phyloP scores from a whole-genome alignment of 805 yeast genomes.

The Candida xyloterini region DNA sequence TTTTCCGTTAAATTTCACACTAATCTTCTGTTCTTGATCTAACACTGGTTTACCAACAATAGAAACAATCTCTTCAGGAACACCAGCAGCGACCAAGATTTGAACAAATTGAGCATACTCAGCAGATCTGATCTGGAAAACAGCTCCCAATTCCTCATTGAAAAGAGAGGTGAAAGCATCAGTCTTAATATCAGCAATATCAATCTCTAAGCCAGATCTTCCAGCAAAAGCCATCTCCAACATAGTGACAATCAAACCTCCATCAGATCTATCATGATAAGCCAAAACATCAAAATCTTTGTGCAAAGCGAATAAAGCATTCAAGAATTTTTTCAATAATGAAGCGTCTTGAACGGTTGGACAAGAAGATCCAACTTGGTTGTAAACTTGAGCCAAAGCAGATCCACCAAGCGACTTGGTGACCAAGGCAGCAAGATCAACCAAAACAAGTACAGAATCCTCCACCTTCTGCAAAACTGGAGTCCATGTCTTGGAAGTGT shows the following conservation, averaged over 20 bases:
- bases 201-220: constrained; percentile 73
- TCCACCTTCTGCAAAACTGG: constrained; percentile 61
- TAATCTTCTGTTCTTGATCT: constrained; percentile 43
- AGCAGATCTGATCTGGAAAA: constrained; percentile 71
- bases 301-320: constrained; percentile 71
- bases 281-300: constrained; percentile 64
- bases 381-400: constrained; percentile 90
- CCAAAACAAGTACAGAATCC: constrained; percentile 66
- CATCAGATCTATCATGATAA: constrained; percentile 95
- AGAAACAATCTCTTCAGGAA: constrained; percentile 50
- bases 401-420: constrained; percentile 81
- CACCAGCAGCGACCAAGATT: constrained; percentile 56
- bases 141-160: constrained; percentile 94
- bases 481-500: constrained; percentile 93
- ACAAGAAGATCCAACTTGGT: constrained; percentile 75
- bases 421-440: constrained; percentile 65
- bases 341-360: constrained; percentile 77
- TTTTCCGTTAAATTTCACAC: constrained; percentile 45
- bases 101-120: constrained; percentile 54
- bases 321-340: constrained; percentile 65
- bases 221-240: constrained; percentile 98
- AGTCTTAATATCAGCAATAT: constrained; percentile 34
- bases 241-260: constrained; percentile 84
- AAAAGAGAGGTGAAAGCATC: constrained; percentile 60
- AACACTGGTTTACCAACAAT: constrained; percentile 70